These are phyloP conservation scores for Spizellomyces sp. DNA, from an alignment of 192 early-diverging fungal species.

Conservation along the genomic window DNA sequence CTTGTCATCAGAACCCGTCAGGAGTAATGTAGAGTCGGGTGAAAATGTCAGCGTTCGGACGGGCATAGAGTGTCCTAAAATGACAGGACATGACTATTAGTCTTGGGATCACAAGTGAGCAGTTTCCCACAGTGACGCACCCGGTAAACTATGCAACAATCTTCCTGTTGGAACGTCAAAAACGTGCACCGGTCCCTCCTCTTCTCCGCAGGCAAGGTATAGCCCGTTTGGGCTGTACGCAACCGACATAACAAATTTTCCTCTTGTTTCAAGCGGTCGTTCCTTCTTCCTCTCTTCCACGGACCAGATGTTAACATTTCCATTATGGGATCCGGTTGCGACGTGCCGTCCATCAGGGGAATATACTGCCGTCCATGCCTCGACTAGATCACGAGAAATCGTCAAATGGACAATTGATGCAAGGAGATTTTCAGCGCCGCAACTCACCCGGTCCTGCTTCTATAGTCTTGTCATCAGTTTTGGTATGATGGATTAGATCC, in stretches of 20 bases:
- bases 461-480: slow-evolving; percentile 54
- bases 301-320: slow-evolving; percentile 72
- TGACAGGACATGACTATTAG: too few species aligned
- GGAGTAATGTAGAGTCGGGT: slow-evolving; percentile 64
- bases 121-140: slow-evolving; percentile 9
- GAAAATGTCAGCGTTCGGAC: slow-evolving; percentile 76
- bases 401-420: slow-evolving; percentile 1
- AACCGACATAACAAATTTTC: slow-evolving; percentile 78
- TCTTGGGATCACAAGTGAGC: too few species aligned
- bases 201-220: slow-evolving; percentile 74
- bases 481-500: slow-evolving; percentile 62
- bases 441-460: slow-evolving; percentile 61
- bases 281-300: slow-evolving; percentile 71
- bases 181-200: slow-evolving; percentile 69
- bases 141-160: slow-evolving; percentile 62
- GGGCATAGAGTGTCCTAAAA: slow-evolving; percentile 73
- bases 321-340: slow-evolving; percentile 73
- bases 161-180: slow-evolving; percentile 74
- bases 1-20: slow-evolving; percentile 84
- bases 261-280: slow-evolving; percentile 63
- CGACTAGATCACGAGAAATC: slow-evolving; percentile 41
- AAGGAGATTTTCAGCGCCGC: neutral
- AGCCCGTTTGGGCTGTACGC: slow-evolving; percentile 81
- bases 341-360: slow-evolving; percentile 73
- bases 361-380: slow-evolving; percentile 75